Base-by-base conservation (phyloP, 768 basidiomycete species). In the Lentinula sp. region DNA sequence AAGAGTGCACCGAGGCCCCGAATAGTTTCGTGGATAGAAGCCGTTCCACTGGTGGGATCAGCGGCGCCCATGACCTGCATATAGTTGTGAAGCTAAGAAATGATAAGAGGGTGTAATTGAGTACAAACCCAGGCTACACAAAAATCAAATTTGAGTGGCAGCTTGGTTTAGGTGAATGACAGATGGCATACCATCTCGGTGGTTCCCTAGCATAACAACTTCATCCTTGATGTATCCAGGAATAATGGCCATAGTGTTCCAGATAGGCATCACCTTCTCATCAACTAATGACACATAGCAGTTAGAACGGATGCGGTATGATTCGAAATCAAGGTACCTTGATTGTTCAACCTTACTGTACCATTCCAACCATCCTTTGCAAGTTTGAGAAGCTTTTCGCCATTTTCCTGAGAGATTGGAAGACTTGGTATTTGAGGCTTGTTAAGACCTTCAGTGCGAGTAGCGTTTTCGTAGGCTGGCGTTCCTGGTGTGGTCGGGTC, bases 371-470 rank as follows among this genome's bases (percentile, higher is more conserved):
- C 40, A 61, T 79, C 82, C 49, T 76, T 68, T 18, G 85, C 69
- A 56, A 79, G 76, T 49, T 76, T 68, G 34, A 89, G 70, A 3
- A 91, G 72, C 8, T 80, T 78, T 53, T 82, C 70, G 0, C 86
- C 88, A 63, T 88, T 89, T 39, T 77, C 74, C 75, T 84, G 87
- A 2, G 83, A 85, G 61, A 91, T 80, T 0, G 89, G 89, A 10
- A 90, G 67, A 62, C 84, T 85, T 0, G 85, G 84, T 62, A 87
- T 86, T 8, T 67, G 64, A 5, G 84, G 83, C 18, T 81, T 77
- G 67, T 80, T 84, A 45, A 70, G 71, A 32, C 76, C 80, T 1
- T 78, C 76, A 10, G 73, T 76, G 59, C 83, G 78, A 0, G 84
- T 86, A 56, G 79, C 78, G 65, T 88, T 85, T 69, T 81, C 79